Conservation (phyloP, 2,329 filamentous ascomycete genomes). For the Ustilaginoidea virens region DNA sequence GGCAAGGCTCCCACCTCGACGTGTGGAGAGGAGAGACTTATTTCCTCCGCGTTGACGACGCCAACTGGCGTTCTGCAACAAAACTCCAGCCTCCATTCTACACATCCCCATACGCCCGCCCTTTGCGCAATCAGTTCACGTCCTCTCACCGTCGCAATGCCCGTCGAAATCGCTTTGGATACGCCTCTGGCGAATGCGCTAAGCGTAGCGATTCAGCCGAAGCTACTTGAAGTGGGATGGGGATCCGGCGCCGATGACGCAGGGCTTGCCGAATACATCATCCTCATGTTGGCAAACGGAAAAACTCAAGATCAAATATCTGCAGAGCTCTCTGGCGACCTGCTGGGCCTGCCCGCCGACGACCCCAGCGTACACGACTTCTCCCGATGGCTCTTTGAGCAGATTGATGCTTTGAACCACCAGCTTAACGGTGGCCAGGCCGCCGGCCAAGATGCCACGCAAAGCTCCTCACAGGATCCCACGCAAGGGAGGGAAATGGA, state of each 20-base stretch:
- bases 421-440: conserved; percentile 39
- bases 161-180: conserved; percentile 59
- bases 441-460: conserved; percentile 12
- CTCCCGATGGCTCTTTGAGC: conserved; percentile 83
- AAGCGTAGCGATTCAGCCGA: conserved; percentile 69
- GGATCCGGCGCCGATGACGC: conserved; percentile 63
- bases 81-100: not conserved
- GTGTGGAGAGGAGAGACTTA: too few relatives aligned
- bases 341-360: conserved; percentile 68
- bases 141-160: too few relatives aligned
- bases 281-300: conserved; percentile 92
- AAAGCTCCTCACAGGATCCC: conserved; percentile 20
- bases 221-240: conserved; percentile 89
- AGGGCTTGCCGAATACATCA: conserved; percentile 85
- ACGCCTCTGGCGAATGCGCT: conserved; percentile 77
- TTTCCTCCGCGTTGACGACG: too few relatives aligned
- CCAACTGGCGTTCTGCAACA: too few relatives aligned
- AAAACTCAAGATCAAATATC: conserved; percentile 87
- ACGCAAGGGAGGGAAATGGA: conserved; percentile 36
- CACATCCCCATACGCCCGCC: not conserved
- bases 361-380: conserved; percentile 75
- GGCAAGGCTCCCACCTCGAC: too few relatives aligned
- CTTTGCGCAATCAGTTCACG: conserved; percentile 17
- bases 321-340: conserved; percentile 71
- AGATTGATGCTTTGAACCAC: conserved; percentile 53